Evolutionary conservation across 108 stramenopile genomes (phyloP).

Genomic region (Chaetoceros muelleri): DNA sequence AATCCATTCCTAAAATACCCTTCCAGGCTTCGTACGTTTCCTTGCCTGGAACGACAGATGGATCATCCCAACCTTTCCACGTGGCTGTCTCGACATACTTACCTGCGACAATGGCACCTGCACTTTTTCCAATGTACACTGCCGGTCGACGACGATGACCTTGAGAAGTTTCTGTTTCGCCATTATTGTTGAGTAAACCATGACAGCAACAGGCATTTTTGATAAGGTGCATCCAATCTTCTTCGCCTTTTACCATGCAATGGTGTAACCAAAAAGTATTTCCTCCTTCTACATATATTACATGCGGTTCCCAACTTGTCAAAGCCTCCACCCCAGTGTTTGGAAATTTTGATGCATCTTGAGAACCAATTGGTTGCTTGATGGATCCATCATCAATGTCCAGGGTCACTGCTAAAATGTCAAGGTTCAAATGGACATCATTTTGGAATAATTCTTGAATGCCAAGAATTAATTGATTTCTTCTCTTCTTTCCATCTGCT

Average conservation of each 20-base stretch:
- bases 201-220: slow-evolving; percentile 18
- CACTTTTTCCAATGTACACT: slow-evolving; percentile 74
- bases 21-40: slow-evolving; percentile 59
- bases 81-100: slow-evolving; percentile 55
- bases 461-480: slow-evolving; percentile 34
- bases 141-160: slow-evolving; percentile 1
- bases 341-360: slow-evolving; percentile 25
- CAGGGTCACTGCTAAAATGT: slow-evolving; percentile 31
- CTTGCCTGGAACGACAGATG: slow-evolving; percentile 55
- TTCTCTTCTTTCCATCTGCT: slow-evolving; percentile 69
- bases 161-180: background rate
- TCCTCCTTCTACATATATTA: slow-evolving; percentile 81
- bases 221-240: slow-evolving; percentile 24
- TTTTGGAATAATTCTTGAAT: slow-evolving; percentile 26
- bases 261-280: slow-evolving; percentile 88
- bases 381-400: slow-evolving; percentile 72
- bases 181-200: slow-evolving; percentile 1
- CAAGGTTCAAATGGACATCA: slow-evolving; percentile 1
- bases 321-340: slow-evolving; percentile 36
- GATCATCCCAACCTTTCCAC: slow-evolving; percentile 86
- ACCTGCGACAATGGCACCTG: slow-evolving; percentile 76
- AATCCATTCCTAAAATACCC: slow-evolving; percentile 30
- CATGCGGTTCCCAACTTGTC: slow-evolving; percentile 52
- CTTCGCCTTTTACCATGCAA: slow-evolving; percentile 60
- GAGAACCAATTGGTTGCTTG: slow-evolving; percentile 44